phyloP scores from a whole-genome alignment of 73 alveolate species.

The Paramecium tetraurelia region DNA sequence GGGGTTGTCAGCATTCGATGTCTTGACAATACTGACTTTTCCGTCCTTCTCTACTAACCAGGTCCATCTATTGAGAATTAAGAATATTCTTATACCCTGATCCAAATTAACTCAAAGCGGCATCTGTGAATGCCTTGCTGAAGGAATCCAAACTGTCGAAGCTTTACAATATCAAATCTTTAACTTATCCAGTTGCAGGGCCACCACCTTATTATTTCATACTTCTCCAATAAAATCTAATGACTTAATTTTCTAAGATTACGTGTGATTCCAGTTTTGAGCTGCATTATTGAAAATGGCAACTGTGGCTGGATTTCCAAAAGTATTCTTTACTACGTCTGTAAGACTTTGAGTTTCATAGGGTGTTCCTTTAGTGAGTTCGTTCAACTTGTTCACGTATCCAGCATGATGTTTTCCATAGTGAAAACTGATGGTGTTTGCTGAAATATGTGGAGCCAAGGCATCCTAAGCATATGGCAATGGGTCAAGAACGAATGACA shows the following conservation, averaged over 20 bases:
- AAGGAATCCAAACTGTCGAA: not conserved
- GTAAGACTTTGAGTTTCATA: not conserved
- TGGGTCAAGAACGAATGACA: slow-evolving; percentile 43
- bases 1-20: slow-evolving; percentile 53
- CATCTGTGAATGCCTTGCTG: slow-evolving; percentile 11
- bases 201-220: slow-evolving; percentile 36
- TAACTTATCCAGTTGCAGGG: slow-evolving; percentile 23
- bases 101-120: slow-evolving; percentile 34
- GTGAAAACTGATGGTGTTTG: slow-evolving; percentile 76
- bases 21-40: slow-evolving; percentile 17
- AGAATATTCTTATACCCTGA: slow-evolving; percentile 31
- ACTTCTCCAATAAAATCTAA: slow-evolving; percentile 33
- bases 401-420: slow-evolving; percentile 89
- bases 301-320: slow-evolving; percentile 20
- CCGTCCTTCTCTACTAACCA: slow-evolving; percentile 49
- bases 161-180: not conserved
- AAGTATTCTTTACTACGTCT: slow-evolving; percentile 1
- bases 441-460: slow-evolving; percentile 86
- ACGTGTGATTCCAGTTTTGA: slow-evolving; percentile 49
- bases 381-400: slow-evolving; percentile 80
- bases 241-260: not conserved
- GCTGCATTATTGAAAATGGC: slow-evolving; percentile 52
- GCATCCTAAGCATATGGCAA: slow-evolving; percentile 43
- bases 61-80: slow-evolving; percentile 39
- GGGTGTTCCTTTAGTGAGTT: slow-evolving; percentile 23